Conservation (phyloP, 495 filamentous ascomycete species). For the Rusavskia elegans region DNA sequence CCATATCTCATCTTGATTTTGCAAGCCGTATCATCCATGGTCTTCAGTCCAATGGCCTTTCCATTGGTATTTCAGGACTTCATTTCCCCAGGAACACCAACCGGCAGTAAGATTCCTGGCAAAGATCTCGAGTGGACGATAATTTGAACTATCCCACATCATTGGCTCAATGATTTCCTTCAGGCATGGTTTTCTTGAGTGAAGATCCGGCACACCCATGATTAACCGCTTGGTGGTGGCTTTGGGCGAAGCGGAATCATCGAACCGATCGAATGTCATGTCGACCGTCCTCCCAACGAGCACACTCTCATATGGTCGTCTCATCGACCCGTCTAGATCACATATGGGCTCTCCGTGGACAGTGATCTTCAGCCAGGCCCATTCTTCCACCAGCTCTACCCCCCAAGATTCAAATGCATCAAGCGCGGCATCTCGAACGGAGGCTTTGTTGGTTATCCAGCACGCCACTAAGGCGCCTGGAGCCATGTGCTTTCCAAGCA, state of each 20-base stretch:
- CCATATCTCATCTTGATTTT: too few species aligned
- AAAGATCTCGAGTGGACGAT: conserved; percentile 71
- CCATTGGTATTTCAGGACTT: conserved; percentile 67
- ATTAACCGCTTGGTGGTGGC: conserved; percentile 40
- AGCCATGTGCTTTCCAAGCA: conserved; percentile 41
- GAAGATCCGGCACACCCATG: conserved; percentile 70
- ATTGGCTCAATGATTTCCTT: conserved; percentile 37
- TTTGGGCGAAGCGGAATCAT: background rate
- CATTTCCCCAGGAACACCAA: conserved; percentile 84
- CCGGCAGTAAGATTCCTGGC: conserved; percentile 70
- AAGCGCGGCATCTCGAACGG: conserved; percentile 41
- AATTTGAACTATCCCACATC: conserved; percentile 26
- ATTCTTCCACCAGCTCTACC: conserved; percentile 58
- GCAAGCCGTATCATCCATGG: background rate
- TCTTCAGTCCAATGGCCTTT: conserved; percentile 44
- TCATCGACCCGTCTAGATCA: conserved; percentile 50
- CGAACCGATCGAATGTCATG: background rate
- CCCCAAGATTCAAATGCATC: conserved; percentile 44
- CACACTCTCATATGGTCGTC: conserved; percentile 77
- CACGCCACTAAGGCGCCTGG: conserved; percentile 47
- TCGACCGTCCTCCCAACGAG: conserved; percentile 42
- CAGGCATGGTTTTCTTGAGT: conserved; percentile 76
- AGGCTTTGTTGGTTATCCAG: conserved; percentile 76
- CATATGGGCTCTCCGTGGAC: conserved; percentile 50
- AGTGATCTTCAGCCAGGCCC: conserved; percentile 86